These are phyloP conservation scores for Neurospora sp. DNA, from an alignment of 495 filamentous ascomycete genomes.

Conservation along the genomic window DNA sequence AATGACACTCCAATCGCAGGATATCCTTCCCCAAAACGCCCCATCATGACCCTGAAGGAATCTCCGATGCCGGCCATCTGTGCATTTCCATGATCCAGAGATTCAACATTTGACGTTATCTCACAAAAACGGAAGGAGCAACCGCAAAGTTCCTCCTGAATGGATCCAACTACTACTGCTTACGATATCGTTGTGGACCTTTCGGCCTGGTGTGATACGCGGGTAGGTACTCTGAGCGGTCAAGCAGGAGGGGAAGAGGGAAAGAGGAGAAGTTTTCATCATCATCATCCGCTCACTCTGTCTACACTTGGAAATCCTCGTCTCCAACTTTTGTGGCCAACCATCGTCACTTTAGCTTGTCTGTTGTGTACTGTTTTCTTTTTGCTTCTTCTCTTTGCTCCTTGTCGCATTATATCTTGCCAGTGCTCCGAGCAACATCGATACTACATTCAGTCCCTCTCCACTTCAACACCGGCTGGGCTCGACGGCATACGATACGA, in stretches of 20 bases:
- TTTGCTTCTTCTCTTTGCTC: neutral
- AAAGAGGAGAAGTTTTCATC: neutral
- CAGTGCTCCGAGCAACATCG: conserved; percentile 7
- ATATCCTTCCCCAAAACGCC: neutral
- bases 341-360: neutral
- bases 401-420: neutral
- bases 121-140: neutral
- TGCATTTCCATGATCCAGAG: neutral
- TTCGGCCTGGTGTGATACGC: neutral
- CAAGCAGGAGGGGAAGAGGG: neutral
- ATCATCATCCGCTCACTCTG: neutral
- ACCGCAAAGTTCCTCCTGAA: neutral
- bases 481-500: conserved; percentile 20
- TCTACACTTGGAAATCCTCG: neutral
- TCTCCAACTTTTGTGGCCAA: neutral
- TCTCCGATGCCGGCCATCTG: neutral
- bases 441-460: conserved; percentile 1
- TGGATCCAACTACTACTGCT: neutral
- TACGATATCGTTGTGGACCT: neutral
- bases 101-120: neutral
- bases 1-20: neutral
- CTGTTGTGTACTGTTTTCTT: neutral
- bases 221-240: neutral
- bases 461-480: neutral
- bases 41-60: neutral